Base-by-base conservation (phyloP, 2,329 filamentous ascomycete species). In the Sclerotinia borealis region DNA sequence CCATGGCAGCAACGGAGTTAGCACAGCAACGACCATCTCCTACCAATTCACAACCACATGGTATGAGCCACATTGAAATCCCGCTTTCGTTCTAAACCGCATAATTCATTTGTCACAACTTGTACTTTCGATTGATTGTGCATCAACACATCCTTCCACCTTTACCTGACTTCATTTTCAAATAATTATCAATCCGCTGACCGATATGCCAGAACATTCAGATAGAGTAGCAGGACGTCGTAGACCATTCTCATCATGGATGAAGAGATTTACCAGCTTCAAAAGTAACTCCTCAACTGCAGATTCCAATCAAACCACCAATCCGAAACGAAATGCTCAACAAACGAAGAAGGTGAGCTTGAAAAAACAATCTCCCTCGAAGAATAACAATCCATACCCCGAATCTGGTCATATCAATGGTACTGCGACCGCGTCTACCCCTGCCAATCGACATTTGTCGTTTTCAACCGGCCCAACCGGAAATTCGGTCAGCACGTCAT, bases 191-290 rank as follows among this genome's bases (percentile, higher is more conserved):
- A 65, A 41, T 25, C 6, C 6, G 64, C 67, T 72, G 49, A 72
- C 63, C 71, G 61, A 55, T 36, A 74, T 77, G 67, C 70, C 77
- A 92, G 89, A 92, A 76, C 85, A 86, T 69, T 81, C 87, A 69
- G 79, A 79, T 69, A 79, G 83, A 68, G 36, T 51, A 34, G 69
- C 77, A 73, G 84, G 84, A 39, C 89, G 92, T 68, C 88, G 92
- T 71, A 87, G 91, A 68, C 93, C 93, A 29, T 98, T 98, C 75
- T 85, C 93, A 52, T 91, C 88, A 69, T 96, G 93, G 90, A 92
- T 99, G 81, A 96, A 93, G 81, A 93, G 93, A 73, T 85, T 98
- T 63, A 88, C 92, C 66, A 93, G 89, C 75, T 88, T 96, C 77
- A 97, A 96, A 76, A 76, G 74, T 62, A 82, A 79, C 63, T 87